Evolutionary conservation across 257 asterid species (phyloP).

Genomic region (Anisodus tanguticus): DNA sequence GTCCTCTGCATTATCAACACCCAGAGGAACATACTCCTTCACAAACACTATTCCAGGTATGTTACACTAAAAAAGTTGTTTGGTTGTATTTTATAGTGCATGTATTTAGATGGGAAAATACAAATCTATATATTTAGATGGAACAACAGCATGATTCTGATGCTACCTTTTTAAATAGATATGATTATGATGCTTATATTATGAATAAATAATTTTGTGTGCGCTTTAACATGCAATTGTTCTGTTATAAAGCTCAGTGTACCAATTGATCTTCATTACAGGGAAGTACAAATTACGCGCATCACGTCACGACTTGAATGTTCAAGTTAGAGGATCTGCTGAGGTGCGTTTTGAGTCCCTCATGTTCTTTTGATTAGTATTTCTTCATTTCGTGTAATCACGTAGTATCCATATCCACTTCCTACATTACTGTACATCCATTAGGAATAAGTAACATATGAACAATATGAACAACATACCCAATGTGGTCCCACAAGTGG

Average conservation of each 20-base stretch:
- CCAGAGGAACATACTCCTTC: constrained; percentile 79
- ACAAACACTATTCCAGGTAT: constrained; percentile 75
- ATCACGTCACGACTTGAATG: constrained; percentile 68
- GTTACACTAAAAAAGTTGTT: constrained; percentile 29
- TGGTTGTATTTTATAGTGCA: constrained; percentile 35
- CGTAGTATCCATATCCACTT: not conserved
- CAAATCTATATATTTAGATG: constrained; percentile 23
- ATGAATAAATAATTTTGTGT: not conserved
- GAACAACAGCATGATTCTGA: constrained; percentile 9
- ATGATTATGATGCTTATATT: not conserved
- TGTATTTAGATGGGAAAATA: constrained; percentile 25
- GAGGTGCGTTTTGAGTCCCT: constrained; percentile 57
- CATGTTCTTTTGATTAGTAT: not conserved
- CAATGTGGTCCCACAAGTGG: too few relatives aligned
- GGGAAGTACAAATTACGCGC: constrained; percentile 83
- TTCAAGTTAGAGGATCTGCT: constrained; percentile 74
- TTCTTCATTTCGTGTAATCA: constrained; percentile 1
- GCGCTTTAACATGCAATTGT: constrained; percentile 23
- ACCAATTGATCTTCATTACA: constrained; percentile 43
- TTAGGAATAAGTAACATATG: not conserved
- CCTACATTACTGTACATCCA: not conserved
- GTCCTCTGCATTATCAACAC: constrained; percentile 71
- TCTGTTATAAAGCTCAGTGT: constrained; percentile 27
- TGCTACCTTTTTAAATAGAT: not conserved
- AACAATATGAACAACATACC: too few relatives aligned